phyloP scores from a whole-genome alignment of 1,139 yeast genomes.

The Geotrichum cucujoidarum region DNA sequence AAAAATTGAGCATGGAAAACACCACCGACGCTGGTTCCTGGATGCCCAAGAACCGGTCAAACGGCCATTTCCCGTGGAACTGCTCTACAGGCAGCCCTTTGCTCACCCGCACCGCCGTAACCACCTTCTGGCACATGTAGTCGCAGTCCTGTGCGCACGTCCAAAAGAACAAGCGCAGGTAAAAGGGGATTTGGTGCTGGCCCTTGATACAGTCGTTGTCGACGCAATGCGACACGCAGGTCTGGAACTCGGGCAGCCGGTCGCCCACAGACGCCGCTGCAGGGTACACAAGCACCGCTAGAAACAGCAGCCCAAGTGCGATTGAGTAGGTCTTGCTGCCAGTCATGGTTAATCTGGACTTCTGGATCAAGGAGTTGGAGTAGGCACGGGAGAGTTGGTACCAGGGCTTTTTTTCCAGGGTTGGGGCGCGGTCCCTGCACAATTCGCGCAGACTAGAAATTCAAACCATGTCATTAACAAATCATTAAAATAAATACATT shows the following conservation, averaged over 20 bases:
- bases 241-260: constrained; percentile 59
- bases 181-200: constrained; percentile 37
- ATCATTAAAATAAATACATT: neutral
- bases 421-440: neutral
- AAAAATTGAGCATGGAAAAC: constrained; percentile 73
- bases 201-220: constrained; percentile 35
- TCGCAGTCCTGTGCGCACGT: constrained; percentile 80
- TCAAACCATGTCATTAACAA: neutral
- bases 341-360: too few relatives aligned
- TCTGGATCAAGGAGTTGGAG: too few relatives aligned
- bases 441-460: neutral
- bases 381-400: too few relatives aligned
- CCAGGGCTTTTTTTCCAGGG: too few relatives aligned
- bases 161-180: constrained; percentile 60
- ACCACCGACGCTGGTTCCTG: constrained; percentile 83
- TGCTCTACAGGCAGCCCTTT: constrained; percentile 57
- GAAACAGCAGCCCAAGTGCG: neutral
- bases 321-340: too few relatives aligned
- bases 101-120: constrained; percentile 52
- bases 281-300: constrained; percentile 5
- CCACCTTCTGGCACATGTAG: constrained; percentile 77
- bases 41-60: constrained; percentile 61
- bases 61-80: constrained; percentile 98
- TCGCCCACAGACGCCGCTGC: constrained; percentile 69
- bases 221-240: constrained; percentile 61